Conservation (phyloP, 2,329 filamentous ascomycete species). For the Xylaria digitata region DNA sequence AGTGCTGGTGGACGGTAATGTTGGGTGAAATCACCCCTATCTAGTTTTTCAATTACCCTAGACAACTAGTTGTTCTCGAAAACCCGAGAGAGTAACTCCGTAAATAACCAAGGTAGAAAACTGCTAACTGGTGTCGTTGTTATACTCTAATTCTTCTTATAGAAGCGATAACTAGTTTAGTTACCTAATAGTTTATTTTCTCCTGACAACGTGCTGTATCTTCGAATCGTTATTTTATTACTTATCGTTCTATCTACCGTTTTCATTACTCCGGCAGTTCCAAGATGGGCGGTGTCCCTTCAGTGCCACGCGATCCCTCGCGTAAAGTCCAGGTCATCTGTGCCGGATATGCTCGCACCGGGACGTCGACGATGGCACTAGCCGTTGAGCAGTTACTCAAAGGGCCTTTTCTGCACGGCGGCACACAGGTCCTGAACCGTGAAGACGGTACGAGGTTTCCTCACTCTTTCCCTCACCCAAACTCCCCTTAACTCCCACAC, state of each 20-base stretch:
- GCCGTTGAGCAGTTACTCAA: conserved; percentile 60
- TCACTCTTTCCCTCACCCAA: neutral
- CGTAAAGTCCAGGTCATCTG: conserved; percentile 56
- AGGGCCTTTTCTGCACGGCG: conserved; percentile 62
- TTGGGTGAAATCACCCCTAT: neutral
- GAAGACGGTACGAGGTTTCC: conserved; percentile 49
- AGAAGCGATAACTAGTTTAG: neutral
- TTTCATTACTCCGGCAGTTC: neutral
- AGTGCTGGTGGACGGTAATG: neutral
- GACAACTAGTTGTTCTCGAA: neutral
- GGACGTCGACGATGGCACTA: conserved; percentile 61
- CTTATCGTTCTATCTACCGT: neutral
- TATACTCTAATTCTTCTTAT: neutral
- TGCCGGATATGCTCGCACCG: conserved; percentile 59
- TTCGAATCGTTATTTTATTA: neutral
- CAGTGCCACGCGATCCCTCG: conserved; percentile 49
- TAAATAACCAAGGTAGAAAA: neutral
- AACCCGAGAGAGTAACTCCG: conserved; percentile 5
- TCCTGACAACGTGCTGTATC: no score
- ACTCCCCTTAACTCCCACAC: neutral
- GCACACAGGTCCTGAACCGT: conserved; percentile 53
- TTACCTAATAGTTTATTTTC: neutral
- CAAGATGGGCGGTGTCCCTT: conserved; percentile 40
- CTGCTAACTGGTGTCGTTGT: neutral
- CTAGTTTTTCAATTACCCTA: neutral